Evolutionary conservation across 2,329 filamentous ascomycete genomes (phyloP).

Genomic region (Penicillium sp.): DNA sequence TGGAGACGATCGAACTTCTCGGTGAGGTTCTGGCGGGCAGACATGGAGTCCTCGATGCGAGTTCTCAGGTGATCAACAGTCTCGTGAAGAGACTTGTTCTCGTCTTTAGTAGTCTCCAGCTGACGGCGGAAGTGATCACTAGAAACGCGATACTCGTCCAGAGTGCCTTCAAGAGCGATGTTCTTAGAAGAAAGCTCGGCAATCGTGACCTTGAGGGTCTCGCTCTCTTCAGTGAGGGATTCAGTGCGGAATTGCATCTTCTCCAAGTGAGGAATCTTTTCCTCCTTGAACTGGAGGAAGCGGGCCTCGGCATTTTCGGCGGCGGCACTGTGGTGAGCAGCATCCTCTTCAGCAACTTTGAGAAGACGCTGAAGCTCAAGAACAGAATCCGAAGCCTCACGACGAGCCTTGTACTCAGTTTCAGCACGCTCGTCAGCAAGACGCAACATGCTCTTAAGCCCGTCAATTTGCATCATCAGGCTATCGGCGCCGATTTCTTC

Average conservation of each 20-base stretch:
- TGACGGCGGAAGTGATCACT: conserved; percentile 61
- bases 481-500: conserved; percentile 56
- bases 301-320: conserved; percentile 68
- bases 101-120: conserved; percentile 56
- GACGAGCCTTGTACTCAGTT: conserved; percentile 65
- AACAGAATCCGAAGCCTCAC: conserved; percentile 72
- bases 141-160: conserved; percentile 67
- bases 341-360: conserved; percentile 65
- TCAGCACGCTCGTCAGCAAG: conserved; percentile 67
- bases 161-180: conserved; percentile 62
- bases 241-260: conserved; percentile 67
- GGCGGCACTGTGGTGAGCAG: conserved; percentile 50
- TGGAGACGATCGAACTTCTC: conserved; percentile 83
- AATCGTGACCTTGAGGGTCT: conserved; percentile 57
- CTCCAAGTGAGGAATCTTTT: conserved; percentile 70
- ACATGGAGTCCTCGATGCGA: conserved; percentile 84
- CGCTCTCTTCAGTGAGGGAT: conserved; percentile 71
- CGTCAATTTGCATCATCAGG: conserved; percentile 62
- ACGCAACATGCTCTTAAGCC: conserved; percentile 71
- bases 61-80: conserved; percentile 73
- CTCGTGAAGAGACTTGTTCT: conserved; percentile 75
- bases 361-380: conserved; percentile 73
- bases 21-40: conserved; percentile 81
- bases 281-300: conserved; percentile 68
- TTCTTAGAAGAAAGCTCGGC: conserved; percentile 63